phyloP scores from a whole-genome alignment of 2,329 filamentous ascomycete species.

The Cryoendolithus antarcticus region DNA sequence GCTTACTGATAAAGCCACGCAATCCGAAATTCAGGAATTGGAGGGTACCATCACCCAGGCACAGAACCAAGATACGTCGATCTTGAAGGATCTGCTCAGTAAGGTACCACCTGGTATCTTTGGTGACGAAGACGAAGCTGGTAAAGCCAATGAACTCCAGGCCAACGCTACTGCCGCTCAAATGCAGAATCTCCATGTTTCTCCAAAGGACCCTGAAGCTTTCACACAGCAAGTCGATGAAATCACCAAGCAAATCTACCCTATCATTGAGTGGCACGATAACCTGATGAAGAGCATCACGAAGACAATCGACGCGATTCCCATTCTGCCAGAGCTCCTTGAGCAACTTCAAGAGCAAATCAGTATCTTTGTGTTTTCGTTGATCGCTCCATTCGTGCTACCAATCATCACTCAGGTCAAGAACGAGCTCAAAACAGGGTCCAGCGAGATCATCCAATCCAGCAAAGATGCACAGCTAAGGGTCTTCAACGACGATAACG shows the following conservation, averaged over 20 bases:
- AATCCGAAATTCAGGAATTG: constrained; percentile 66
- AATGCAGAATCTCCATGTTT: constrained; percentile 61
- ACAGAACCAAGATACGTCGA: constrained; percentile 53
- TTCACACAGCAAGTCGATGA: constrained; percentile 67
- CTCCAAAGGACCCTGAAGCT: constrained; percentile 69
- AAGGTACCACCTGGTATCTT: constrained; percentile 74
- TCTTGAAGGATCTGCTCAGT: constrained; percentile 66
- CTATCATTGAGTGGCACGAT: constrained; percentile 83
- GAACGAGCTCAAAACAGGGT: constrained; percentile 72
- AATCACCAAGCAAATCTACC: constrained; percentile 69
- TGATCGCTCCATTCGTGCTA: constrained; percentile 77
- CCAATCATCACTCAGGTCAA: constrained; percentile 81
- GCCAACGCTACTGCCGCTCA: constrained; percentile 61
- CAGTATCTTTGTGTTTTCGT: constrained; percentile 80
- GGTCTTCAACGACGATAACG: constrained; percentile 69
- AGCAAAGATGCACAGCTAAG: constrained; percentile 73
- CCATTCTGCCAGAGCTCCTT: constrained; percentile 69
- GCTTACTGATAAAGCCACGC: constrained; percentile 37
- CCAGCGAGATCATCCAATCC: constrained; percentile 74
- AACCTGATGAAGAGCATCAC: constrained; percentile 70
- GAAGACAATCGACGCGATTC: constrained; percentile 70
- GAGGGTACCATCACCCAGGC: constrained; percentile 64
- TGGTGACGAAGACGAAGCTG: constrained; percentile 59
- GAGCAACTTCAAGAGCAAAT: constrained; percentile 81
- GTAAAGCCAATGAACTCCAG: constrained; percentile 69